Base-by-base conservation (phyloP, 2,329 filamentous ascomycete genomes). In the Colletotrichum nymphaeae region DNA sequence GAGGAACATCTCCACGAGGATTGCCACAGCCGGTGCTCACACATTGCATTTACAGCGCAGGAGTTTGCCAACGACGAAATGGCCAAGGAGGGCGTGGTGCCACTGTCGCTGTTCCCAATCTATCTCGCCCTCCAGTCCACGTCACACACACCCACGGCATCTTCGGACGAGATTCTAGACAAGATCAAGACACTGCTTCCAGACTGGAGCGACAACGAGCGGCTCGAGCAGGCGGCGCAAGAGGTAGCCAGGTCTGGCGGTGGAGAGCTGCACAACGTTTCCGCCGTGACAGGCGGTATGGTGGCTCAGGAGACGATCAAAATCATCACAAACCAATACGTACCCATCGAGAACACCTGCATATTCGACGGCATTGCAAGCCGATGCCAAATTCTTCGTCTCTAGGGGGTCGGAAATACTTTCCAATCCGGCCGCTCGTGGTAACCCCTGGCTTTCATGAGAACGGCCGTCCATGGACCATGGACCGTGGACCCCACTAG, bases 251-350 rank as follows among this genome's bases (percentile, higher is more conserved):
- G 97, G 73, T 93, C 94, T 46, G 92, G 91, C 60, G 94, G 94
- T 32, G 94, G 92, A 67, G 97, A 99, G 82, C 85, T 99, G 73
- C 97, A 99, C 85, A 98, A 98, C 80, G 94, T 97, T 69, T 93
- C 95, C 37, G 93, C 95, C 30, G 85, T 98, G 69, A 93, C 92
- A 1, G 97, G 97, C 35, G 97, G 97, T 3, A 93, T 99, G 86
- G 93, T 97, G 60, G 95, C 96, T n/a, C 97, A 99, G 83, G 97
- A 99, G 84, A 91, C 96, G 75, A 97, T 99, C 85, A 99, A 99
- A 82, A 90, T 96, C 71, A 89, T 93, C 78, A 93, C 92, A 14
- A 91, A 91, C 79, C 92, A 94, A 84, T 94, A 93, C 82, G 86
- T 93, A 56, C 91, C 92, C 28, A 89, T 93, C 75, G 91, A 93